phyloP scores from a whole-genome alignment of 139 green algal species.

The Chlamydomonas eustigma region DNA sequence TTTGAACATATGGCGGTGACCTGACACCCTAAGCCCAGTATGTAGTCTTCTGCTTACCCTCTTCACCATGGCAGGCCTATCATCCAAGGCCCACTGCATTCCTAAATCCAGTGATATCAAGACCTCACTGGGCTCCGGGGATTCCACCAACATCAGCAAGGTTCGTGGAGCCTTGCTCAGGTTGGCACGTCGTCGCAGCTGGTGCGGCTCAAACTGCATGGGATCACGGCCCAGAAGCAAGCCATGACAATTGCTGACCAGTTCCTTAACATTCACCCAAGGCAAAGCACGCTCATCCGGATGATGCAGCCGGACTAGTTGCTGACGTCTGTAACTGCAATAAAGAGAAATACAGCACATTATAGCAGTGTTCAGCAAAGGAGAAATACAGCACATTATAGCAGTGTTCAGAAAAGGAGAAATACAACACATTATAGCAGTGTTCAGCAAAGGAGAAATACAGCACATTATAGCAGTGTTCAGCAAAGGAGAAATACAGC shows the following conservation, averaged over 20 bases:
- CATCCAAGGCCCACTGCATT: slow-evolving; percentile 10
- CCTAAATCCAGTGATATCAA: slow-evolving; percentile 8
- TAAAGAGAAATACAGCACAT: too few relatives aligned
- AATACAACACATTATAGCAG: too few relatives aligned
- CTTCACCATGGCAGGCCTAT: neutral
- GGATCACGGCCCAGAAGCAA: slow-evolving; percentile 49
- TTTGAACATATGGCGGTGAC: too few relatives aligned
- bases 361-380: too few relatives aligned
- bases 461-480: too few relatives aligned
- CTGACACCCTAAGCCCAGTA: too few relatives aligned
- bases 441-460: too few relatives aligned
- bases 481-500: too few relatives aligned
- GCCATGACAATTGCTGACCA: slow-evolving; percentile 54
- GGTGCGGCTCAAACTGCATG: slow-evolving; percentile 11
- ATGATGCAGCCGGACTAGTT: slow-evolving; percentile 55
- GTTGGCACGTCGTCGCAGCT: slow-evolving; percentile 42
- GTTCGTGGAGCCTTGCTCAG: slow-evolving; percentile 28
- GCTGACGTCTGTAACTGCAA: slow-evolving; percentile 43
- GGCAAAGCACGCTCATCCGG: slow-evolving; percentile 23
- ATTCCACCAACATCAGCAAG: slow-evolving; percentile 53
- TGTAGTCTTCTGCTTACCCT: neutral
- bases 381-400: too few relatives aligned
- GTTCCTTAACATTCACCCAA: slow-evolving; percentile 62
- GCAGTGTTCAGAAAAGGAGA: too few relatives aligned
- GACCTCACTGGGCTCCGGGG: slow-evolving; percentile 42